phyloP scores from a whole-genome alignment of 2,329 filamentous ascomycete genomes.

The Verticillium klebahnii region DNA sequence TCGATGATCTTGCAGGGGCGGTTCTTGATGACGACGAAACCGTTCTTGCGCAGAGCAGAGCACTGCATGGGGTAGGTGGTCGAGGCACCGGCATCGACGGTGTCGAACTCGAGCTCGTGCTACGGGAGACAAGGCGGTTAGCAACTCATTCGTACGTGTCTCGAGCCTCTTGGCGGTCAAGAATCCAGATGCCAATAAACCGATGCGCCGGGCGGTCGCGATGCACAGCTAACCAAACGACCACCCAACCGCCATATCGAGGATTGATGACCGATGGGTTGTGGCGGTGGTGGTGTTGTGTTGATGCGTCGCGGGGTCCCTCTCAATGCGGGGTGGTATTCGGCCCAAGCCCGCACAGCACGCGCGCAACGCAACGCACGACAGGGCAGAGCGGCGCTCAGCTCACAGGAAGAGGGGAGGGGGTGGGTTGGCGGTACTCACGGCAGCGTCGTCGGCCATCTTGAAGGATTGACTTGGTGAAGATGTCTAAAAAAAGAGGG shows the following conservation, averaged over 20 bases:
- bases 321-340: constrained; percentile 43
- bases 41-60: constrained; percentile 99
- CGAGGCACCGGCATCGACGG: constrained; percentile 94
- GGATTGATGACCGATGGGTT: background rate
- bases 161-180: background rate
- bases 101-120: constrained; percentile 77
- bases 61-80: constrained; percentile 97
- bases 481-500: constrained; percentile 15
- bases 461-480: constrained; percentile 37
- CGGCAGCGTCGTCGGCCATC: constrained; percentile 52
- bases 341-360: constrained; percentile 15
- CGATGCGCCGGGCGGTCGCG: background rate
- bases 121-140: constrained; percentile 23
- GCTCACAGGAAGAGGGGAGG: constrained; percentile 7
- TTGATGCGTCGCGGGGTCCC: constrained; percentile 11
- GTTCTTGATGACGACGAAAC: constrained; percentile 95
- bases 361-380: constrained; percentile 17
- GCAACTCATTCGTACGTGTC: background rate
- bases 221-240: background rate
- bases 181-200: background rate
- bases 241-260: background rate
- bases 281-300: constrained; percentile 1
- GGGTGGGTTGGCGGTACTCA: constrained; percentile 30
- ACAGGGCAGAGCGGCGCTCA: constrained; percentile 2
- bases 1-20: constrained; percentile 99